Percentiles rank a stretch among this genome's conserved stretches.
Conservation (phyloP, 768 basidiomycete species). For the Mycena chlorophos region DNA sequence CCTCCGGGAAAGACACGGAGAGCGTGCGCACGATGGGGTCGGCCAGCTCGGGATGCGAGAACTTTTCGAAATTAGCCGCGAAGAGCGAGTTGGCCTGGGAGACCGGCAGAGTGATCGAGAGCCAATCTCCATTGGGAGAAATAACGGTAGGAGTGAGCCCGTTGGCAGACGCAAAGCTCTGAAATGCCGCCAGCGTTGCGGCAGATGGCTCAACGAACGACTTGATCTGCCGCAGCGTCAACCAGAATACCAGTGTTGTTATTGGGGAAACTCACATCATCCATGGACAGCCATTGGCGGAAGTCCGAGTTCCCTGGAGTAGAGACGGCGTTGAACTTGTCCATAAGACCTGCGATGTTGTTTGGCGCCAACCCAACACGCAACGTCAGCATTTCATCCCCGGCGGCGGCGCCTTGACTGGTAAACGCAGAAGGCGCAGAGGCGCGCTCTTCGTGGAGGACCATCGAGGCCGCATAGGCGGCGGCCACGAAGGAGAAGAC, state of each 20-base stretch:
- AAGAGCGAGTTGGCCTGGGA: conserved; percentile 30
- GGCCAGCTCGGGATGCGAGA: conserved; percentile 25
- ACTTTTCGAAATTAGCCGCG: conserved; percentile 27
- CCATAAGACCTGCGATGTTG: not conserved
- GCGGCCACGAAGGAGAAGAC: not conserved
- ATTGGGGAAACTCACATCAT: not conserved
- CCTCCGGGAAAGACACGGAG: conserved; percentile 28
- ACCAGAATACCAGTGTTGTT: not conserved
- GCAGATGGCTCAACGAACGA: conserved; percentile 28
- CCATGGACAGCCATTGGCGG: conserved; percentile 1
- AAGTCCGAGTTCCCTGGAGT: not conserved
- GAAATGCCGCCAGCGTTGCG: conserved; percentile 27
- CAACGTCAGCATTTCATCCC: not conserved
- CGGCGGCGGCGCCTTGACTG: not conserved
- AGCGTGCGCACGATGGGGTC: conserved; percentile 28
- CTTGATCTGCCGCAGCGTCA: conserved; percentile 24
- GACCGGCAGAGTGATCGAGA: conserved; percentile 27
- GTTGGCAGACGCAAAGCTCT: conserved; percentile 25
- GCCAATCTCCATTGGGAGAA: conserved; percentile 30
- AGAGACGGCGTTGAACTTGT: not conserved
- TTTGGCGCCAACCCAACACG: not conserved
- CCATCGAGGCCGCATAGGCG: not conserved
- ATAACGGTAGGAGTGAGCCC: conserved; percentile 22
- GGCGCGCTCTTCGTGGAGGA: not conserved
- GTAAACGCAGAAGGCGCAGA: not conserved